A percentile compares a stretch with the other conserved stretches of the same genome.
Evolutionary conservation across 2,329 filamentous ascomycete genomes (phyloP).

Genomic region (Aureobasidium zeae): DNA sequence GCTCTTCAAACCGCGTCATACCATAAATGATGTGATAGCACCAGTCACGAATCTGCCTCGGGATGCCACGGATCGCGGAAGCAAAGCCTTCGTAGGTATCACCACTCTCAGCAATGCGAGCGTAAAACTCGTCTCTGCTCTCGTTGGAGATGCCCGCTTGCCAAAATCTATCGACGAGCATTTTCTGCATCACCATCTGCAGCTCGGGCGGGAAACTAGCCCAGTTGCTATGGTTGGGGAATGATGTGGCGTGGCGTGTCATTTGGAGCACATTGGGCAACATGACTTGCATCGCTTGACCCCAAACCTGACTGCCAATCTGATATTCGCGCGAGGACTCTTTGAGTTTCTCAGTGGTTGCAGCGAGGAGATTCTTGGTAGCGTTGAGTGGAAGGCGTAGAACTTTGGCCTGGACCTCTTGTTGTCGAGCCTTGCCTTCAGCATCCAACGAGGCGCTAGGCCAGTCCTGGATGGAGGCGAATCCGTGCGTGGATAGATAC

Average conservation of each 20-base stretch:
- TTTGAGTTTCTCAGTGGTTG: slow-evolving; percentile 81
- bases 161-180: slow-evolving; percentile 94
- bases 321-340: slow-evolving; percentile 63
- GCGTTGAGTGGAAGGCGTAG: slow-evolving; percentile 67
- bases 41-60: slow-evolving; percentile 82
- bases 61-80: slow-evolving; percentile 80
- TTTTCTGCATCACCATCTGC: slow-evolving; percentile 65
- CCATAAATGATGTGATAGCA: slow-evolving; percentile 92
- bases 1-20: slow-evolving; percentile 74
- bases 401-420: slow-evolving; percentile 65
- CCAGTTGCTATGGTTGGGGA: slow-evolving; percentile 84
- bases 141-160: slow-evolving; percentile 94
- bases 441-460: slow-evolving; percentile 64
- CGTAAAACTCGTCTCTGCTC: slow-evolving; percentile 94
- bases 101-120: slow-evolving; percentile 79
- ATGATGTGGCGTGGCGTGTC: slow-evolving; percentile 82
- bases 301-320: slow-evolving; percentile 74
- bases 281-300: slow-evolving; percentile 68
- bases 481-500: slow-evolving; percentile 64
- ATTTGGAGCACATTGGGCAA: slow-evolving; percentile 81
- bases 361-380: slow-evolving; percentile 86
- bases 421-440: slow-evolving; percentile 70
- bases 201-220: slow-evolving; percentile 64
- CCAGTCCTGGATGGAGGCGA: slow-evolving; percentile 76
- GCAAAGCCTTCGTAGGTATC: slow-evolving; percentile 86